Base-by-base conservation (phyloP, 75 land plant species). In the Pinus albicaulis region DNA sequence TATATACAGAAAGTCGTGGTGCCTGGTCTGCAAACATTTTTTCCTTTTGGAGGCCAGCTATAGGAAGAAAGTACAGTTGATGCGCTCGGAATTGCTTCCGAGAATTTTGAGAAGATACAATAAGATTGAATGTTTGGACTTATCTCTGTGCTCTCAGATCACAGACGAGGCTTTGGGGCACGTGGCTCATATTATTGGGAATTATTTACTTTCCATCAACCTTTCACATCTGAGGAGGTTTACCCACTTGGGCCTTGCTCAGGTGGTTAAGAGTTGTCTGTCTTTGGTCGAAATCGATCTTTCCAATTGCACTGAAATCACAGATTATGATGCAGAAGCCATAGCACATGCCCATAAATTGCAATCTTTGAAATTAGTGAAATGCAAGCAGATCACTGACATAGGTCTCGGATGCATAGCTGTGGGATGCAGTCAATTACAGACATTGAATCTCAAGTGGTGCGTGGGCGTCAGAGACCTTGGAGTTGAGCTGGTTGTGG, bases 401-500 rank as follows among this genome's bases (percentile, higher is more conserved):
- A 77, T 88, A 56, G 98, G 98, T 55, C 57, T 94, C 28, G 89
- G 84, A 13, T 85, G 89, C 61, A 77, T 94, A 16, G 94, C 94
- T 5, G 92, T 86, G 4, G 92, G 94, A 52, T 94, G 98, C 72
- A 75, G 57, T 65, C 83, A 83, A 74, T 62, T 91, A 84, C 78
- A 56, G 81, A 25, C 71, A 20, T 60, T 95, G n/a, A 72, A 81
- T 76, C 80, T 95, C 82, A 95, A 81, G 56, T 89, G 90, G 85
- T 95, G 96, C 79, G 58, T 90, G 7, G 89, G 92, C 55, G 59
- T 95, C 53, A 85, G 83, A 44, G 98, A 95, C 84, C 36, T 84
- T 63, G 98, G 98, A 24, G 83, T 95, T 15, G 86, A 79, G 53
- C 69, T 86, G 77, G 76, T 93, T 60, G 96, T 92, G 12, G 77